phyloP scores from a whole-genome alignment of 176 grass and related monocot species.

The Eleusine indica region DNA sequence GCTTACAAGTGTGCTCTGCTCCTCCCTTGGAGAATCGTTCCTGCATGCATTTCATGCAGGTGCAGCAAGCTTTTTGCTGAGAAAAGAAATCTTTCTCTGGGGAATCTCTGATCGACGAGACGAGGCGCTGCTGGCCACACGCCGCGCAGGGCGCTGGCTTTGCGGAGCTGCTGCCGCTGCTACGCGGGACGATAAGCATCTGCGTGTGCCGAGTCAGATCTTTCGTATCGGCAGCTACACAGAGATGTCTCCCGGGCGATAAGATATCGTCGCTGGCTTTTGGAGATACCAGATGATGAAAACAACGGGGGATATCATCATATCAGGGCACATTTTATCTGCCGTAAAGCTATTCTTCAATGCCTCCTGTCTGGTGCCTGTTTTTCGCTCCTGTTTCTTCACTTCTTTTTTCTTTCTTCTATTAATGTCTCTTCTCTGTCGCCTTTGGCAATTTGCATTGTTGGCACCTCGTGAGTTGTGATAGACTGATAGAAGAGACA shows the following conservation, averaged over 20 bases:
- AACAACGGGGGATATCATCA: conserved; percentile 34
- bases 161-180: neutral
- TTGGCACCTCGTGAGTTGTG: neutral
- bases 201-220: neutral
- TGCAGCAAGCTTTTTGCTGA: neutral
- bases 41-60: neutral
- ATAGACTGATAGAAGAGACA: neutral
- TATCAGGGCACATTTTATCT: conserved; percentile 36
- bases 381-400: neutral
- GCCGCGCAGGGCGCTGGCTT: conserved; percentile 16
- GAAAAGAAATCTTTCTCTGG: neutral
- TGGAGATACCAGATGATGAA: conserved; percentile 51
- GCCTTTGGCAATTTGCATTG: neutral
- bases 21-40: neutral
- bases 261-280: conserved; percentile 41
- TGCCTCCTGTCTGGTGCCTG: conserved; percentile 36
- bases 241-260: conserved; percentile 20
- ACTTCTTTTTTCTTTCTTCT: neutral
- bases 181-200: conserved; percentile 32
- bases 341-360: conserved; percentile 30
- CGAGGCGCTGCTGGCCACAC: conserved; percentile 36
- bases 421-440: neutral
- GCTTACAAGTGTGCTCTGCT: neutral
- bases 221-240: conserved; percentile 4
- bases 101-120: conserved; percentile 4